These are phyloP conservation scores for Linnemannia exigua DNA, from an alignment of 192 early-diverging fungal genomes.

Conservation along the genomic window DNA sequence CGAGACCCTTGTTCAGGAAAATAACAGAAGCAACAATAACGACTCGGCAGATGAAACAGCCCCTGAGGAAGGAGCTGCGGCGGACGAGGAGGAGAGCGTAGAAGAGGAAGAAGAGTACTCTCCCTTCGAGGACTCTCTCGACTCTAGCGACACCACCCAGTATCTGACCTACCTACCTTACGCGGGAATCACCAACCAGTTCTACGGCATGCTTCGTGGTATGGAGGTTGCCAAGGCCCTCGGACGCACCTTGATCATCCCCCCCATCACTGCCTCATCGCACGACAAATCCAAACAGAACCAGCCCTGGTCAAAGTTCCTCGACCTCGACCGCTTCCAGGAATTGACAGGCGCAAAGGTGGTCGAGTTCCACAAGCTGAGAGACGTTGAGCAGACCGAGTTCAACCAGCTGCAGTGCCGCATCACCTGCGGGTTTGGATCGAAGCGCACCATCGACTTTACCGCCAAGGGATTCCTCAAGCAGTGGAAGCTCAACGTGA, in stretches of 20 bases:
- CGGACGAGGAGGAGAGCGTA: background rate
- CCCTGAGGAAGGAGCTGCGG: constrained; percentile 20
- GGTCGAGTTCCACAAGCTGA: constrained; percentile 48
- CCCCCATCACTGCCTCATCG: constrained; percentile 50
- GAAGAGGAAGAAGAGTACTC: constrained; percentile 9
- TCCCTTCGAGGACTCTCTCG: constrained; percentile 44
- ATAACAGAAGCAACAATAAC: constrained; percentile 5
- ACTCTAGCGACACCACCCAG: constrained; percentile 15
- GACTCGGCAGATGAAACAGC: constrained; percentile 12
- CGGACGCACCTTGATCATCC: constrained; percentile 48
- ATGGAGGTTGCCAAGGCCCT: constrained; percentile 48
- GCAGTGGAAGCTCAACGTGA: constrained; percentile 49
- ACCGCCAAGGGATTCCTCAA: constrained; percentile 56
- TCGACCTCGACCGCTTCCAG: constrained; percentile 44
- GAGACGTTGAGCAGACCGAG: constrained; percentile 31
- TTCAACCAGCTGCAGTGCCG: constrained; percentile 37
- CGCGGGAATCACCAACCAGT: constrained; percentile 57
- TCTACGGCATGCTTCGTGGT: constrained; percentile 55
- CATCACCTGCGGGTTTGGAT: constrained; percentile 55
- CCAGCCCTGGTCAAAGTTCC: constrained; percentile 57
- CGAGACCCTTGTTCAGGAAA: background rate
- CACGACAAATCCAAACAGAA: constrained; percentile 59
- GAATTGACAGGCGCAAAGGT: constrained; percentile 53
- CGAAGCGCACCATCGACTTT: constrained; percentile 53
- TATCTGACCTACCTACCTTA: constrained; percentile 51